Evolutionary conservation across 2,329 filamentous ascomycete genomes (phyloP).

Genomic region (Hortaea werneckii): DNA sequence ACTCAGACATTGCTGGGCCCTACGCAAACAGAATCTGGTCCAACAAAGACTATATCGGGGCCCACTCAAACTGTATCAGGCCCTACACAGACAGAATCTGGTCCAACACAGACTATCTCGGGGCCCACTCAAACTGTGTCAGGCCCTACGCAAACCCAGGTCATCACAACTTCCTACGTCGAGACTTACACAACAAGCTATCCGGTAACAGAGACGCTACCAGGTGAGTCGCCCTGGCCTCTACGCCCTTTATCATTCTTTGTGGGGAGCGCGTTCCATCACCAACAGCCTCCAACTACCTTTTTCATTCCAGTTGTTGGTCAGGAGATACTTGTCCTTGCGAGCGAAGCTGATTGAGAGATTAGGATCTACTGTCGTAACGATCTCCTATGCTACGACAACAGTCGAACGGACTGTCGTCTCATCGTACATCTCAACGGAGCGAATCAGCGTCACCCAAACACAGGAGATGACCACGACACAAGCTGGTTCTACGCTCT

Average conservation of each 20-base stretch:
- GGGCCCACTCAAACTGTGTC: background rate
- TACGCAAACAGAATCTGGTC: too few species aligned
- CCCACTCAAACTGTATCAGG: too few species aligned
- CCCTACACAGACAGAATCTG: background rate
- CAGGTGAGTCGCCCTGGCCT: background rate
- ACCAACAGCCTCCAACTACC: too few species aligned
- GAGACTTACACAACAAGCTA: slow-evolving; percentile 1
- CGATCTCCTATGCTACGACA: background rate
- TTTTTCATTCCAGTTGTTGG: too few species aligned
- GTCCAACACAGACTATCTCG: background rate
- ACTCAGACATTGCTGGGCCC: too few species aligned
- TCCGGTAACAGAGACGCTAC: background rate
- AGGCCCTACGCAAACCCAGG: background rate
- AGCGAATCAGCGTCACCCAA: background rate
- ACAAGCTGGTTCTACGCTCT: background rate
- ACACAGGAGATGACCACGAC: background rate
- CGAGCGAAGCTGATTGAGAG: too few species aligned
- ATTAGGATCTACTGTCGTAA: background rate
- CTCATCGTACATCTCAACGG: background rate
- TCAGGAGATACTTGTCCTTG: too few species aligned
- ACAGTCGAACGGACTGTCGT: background rate
- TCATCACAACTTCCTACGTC: background rate
- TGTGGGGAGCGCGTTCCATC: too few species aligned
- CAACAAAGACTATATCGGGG: too few species aligned
- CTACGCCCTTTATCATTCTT: too few species aligned